Evolutionary conservation across 768 basidiomycete genomes (phyloP).

Genomic region (Suillus brevipes): DNA sequence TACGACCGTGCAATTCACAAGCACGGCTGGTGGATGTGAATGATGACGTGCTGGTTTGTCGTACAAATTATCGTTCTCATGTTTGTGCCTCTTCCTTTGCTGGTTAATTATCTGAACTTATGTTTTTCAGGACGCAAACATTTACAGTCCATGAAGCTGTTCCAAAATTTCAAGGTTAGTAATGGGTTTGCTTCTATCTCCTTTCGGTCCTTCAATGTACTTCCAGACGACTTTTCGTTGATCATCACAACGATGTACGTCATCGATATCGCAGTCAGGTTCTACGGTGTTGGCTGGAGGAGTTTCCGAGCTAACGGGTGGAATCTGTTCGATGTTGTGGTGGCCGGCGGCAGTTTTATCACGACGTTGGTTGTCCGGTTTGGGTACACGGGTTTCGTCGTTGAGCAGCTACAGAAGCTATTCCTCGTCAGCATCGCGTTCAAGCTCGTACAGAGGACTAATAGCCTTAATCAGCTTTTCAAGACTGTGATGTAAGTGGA

Average conservation of each 20-base stretch:
- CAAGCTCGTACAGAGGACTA: conserved; percentile 89
- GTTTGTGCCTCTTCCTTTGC: conserved; percentile 43
- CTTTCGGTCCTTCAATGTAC: conserved; percentile 14
- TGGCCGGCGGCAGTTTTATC: conserved; percentile 77
- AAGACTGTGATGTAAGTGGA: conserved; percentile 86
- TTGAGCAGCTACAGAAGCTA: conserved; percentile 78
- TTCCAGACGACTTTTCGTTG: conserved; percentile 74
- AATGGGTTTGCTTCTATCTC: not conserved
- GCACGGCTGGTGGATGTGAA: conserved; percentile 88
- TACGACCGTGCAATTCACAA: conserved; percentile 89
- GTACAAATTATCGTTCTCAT: conserved; percentile 82
- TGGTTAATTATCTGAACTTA: conserved; percentile 4
- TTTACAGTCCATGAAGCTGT: conserved; percentile 52
- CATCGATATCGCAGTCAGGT: conserved; percentile 74
- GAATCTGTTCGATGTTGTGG: conserved; percentile 88
- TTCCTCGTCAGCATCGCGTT: conserved; percentile 93
- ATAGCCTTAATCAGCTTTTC: conserved; percentile 91
- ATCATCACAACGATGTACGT: conserved; percentile 69
- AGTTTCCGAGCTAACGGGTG: conserved; percentile 91
- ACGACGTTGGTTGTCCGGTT: conserved; percentile 78
- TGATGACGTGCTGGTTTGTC: conserved; percentile 76
- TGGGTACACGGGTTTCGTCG: conserved; percentile 45
- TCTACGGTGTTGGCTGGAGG: conserved; percentile 79
- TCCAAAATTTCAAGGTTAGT: conserved; percentile 63
- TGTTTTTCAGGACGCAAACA: conserved; percentile 69